phyloP scores from a whole-genome alignment of 495 filamentous ascomycete species.

The Neurospora sp. region DNA sequence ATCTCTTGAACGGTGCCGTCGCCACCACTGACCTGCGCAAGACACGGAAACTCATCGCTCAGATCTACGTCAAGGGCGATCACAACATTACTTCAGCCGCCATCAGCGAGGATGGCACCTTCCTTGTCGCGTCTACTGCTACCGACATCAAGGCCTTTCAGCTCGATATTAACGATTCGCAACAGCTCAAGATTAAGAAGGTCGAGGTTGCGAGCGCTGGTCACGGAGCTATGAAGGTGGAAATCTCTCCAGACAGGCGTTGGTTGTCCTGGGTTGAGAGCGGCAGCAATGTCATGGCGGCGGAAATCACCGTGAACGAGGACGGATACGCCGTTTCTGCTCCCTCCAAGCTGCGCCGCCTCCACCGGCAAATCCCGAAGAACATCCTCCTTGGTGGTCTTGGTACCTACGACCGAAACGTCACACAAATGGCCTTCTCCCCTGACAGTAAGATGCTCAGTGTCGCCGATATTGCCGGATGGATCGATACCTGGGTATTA shows the following conservation, averaged over 20 bases:
- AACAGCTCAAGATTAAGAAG: conserved; percentile 26
- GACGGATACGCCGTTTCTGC: conserved; percentile 34
- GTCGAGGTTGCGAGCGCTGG: conserved; percentile 15
- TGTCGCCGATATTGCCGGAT: conserved; percentile 71
- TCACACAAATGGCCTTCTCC: conserved; percentile 70
- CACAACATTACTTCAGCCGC: conserved; percentile 77
- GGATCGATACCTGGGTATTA: conserved; percentile 77
- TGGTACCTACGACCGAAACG: conserved; percentile 66
- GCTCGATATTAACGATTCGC: conserved; percentile 33
- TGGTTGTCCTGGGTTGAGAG: conserved; percentile 71
- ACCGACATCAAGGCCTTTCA: conserved; percentile 73
- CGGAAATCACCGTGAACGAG: conserved; percentile 43
- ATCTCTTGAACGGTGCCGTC: conserved; percentile 32
- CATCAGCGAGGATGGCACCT: conserved; percentile 59
- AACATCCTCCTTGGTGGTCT: conserved; percentile 54
- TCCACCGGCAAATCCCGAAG: conserved; percentile 45
- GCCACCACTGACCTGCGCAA: conserved; percentile 25
- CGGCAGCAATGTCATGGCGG: conserved; percentile 71
- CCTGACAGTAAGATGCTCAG: conserved; percentile 69
- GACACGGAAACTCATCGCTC: conserved; percentile 54
- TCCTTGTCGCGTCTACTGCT: conserved; percentile 68
- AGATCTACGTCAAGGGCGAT: conserved; percentile 68
- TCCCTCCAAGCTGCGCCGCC: conserved; percentile 45
- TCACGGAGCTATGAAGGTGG: conserved; percentile 60
- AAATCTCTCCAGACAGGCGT: conserved; percentile 61